Percentiles rank a stretch among this genome's conserved stretches.
Evolutionary conservation across 2,329 filamentous ascomycete genomes (phyloP).

Genomic region (Paraconiothyrium brasiliense): DNA sequence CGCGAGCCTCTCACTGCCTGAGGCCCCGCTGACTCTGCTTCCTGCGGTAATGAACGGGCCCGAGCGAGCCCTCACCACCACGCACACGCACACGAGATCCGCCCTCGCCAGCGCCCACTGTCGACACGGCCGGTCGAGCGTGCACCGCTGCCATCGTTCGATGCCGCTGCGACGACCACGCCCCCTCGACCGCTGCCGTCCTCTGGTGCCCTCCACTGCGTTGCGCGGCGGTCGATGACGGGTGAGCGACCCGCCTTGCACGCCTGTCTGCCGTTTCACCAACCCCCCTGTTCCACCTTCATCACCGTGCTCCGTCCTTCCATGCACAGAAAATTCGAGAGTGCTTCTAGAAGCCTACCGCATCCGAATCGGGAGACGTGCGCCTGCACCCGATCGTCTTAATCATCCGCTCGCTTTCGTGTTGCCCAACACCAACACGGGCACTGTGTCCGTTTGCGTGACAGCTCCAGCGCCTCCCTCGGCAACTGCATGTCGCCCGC

Average conservation of each 20-base stretch:
- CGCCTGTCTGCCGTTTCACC: conserved; percentile 35
- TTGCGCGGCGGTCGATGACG: conserved; percentile 2
- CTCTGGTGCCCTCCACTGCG: neutral
- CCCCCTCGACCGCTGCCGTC: neutral
- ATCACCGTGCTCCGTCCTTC: conserved; percentile 29
- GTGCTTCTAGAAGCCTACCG: conserved; percentile 47
- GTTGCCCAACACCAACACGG: conserved; percentile 31
- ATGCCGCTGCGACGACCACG: neutral
- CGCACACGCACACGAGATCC: conserved; percentile 29
- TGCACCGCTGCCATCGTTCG: conserved; percentile 2
- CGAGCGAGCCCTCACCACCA: conserved; percentile 29
- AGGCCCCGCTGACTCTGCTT: conserved; percentile 22
- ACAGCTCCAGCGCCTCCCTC: conserved; percentile 9
- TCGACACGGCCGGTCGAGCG: neutral
- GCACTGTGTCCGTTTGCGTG: conserved; percentile 25
- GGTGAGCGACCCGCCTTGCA: conserved; percentile 14
- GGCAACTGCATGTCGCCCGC: conserved; percentile 20
- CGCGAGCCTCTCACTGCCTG: conserved; percentile 30
- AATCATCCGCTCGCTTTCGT: conserved; percentile 30
- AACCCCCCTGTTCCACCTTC: conserved; percentile 28
- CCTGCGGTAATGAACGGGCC: conserved; percentile 34
- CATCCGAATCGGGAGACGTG: conserved; percentile 27
- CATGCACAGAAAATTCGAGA: conserved; percentile 27
- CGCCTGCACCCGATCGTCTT: conserved; percentile 24
- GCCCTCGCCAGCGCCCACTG: conserved; percentile 5